These are phyloP conservation scores for Talaromyces islandicus DNA, from an alignment of 2,329 filamentous ascomycete genomes.

Conservation along the genomic window DNA sequence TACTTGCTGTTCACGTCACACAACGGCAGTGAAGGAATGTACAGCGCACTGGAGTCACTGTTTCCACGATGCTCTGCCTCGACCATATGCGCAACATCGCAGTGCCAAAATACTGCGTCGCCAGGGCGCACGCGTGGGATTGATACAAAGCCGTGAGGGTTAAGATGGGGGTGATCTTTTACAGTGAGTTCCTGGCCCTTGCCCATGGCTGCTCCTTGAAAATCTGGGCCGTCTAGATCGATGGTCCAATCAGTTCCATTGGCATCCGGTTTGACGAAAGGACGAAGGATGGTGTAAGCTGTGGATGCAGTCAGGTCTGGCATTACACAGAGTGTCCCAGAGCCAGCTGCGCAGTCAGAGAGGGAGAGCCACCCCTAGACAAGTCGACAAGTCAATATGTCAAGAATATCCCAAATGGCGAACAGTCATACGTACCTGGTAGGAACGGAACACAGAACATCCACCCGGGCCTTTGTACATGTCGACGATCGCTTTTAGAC, in stretches of 20 bases:
- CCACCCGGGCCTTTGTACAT: conserved; percentile 32
- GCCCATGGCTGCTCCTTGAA: conserved; percentile 32
- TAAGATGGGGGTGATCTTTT: conserved; percentile 35
- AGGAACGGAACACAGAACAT: conserved; percentile 31
- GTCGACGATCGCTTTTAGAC: conserved; percentile 21
- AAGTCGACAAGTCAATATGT: conserved; percentile 14
- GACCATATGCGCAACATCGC: conserved; percentile 37
- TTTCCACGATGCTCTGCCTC: conserved; percentile 32
- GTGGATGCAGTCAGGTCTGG: conserved; percentile 33
- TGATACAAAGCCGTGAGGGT: conserved; percentile 32
- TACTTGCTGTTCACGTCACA: conserved; percentile 25
- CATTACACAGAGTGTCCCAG: conserved; percentile 37
- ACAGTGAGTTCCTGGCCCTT: conserved; percentile 31
- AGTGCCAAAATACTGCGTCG: conserved; percentile 40
- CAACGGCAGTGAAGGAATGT: conserved; percentile 32
- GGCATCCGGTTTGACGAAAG: conserved; percentile 30
- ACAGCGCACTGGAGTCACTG: conserved; percentile 28
- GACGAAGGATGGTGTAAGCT: conserved; percentile 37
- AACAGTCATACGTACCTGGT: not conserved
- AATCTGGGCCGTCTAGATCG: conserved; percentile 24
- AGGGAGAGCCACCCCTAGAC: conserved; percentile 42
- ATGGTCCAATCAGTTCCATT: conserved; percentile 34
- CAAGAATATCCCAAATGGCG: not conserved
- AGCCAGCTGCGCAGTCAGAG: conserved; percentile 26
- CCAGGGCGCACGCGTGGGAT: conserved; percentile 34